Evolutionary conservation across 768 basidiomycete species (phyloP).

Genomic region (Serendipita sp.): DNA sequence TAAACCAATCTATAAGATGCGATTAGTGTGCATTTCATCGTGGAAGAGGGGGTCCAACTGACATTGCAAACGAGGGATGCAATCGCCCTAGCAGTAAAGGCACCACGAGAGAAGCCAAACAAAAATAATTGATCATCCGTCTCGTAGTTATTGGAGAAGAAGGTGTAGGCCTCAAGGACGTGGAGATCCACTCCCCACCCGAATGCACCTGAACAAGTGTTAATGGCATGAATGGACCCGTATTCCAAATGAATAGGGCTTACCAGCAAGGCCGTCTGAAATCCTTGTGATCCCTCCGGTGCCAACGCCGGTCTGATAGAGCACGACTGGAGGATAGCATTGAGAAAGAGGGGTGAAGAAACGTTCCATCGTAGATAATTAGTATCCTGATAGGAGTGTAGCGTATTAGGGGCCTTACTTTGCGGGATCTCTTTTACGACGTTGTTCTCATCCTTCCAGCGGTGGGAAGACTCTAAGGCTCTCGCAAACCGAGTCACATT

Average conservation of each 20-base stretch:
- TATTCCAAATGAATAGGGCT: neutral
- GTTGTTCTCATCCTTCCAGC: neutral
- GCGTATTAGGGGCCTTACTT: neutral
- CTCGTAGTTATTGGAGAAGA: slow-evolving; percentile 10
- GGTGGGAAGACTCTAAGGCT: neutral
- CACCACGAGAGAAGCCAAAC: too few relatives aligned
- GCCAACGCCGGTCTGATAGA: slow-evolving; percentile 2
- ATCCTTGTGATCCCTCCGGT: neutral
- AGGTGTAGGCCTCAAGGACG: neutral
- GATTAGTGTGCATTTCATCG: slow-evolving; percentile 10
- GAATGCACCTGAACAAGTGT: neutral
- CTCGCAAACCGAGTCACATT: neutral
- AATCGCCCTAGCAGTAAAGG: too few relatives aligned
- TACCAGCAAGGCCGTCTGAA: neutral
- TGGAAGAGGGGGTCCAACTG: slow-evolving; percentile 11
- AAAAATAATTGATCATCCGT: slow-evolving; percentile 6
- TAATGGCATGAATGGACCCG: neutral
- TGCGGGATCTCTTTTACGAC: neutral
- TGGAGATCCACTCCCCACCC: neutral
- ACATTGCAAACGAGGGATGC: neutral
- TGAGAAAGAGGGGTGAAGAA: too few relatives aligned
- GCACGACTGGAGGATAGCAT: neutral
- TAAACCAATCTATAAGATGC: neutral
- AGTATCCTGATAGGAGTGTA: neutral
- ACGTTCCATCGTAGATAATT: too few relatives aligned